Evolutionary conservation across 805 yeast genomes (phyloP), one percentile per base, ranked within the genome.

Genomic region (Metschnikowia hibisci): DNA sequence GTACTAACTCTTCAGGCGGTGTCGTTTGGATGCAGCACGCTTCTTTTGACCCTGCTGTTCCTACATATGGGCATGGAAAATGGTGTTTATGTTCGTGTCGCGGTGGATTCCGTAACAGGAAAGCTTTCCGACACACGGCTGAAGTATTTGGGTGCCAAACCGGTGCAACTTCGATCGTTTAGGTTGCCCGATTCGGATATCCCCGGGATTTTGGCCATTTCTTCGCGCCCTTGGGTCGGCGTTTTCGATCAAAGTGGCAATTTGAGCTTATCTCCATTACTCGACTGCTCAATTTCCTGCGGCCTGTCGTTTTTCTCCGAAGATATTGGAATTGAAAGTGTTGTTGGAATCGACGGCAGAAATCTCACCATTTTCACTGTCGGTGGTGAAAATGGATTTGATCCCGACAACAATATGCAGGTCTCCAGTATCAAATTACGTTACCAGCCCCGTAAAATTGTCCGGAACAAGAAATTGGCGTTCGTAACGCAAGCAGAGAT

Each of bases 1-100:
- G 58, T 76, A 0, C 52, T 86, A 5, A 71, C 85, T 1, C 69
- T 82, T 14, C 95, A 88, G 60, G 82, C 80, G 1, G 60, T 90
- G 16, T 73, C 82, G 31, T 76, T 88, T 3, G 60, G 53, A 33
- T 45, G 63, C 26, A 46, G 60, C 2, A 60, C 69, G 0, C 48
- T 67, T 8, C 49, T 62, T 20, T 50, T 68, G 51, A 33, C 27
- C 36, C 46, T 52, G 0, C 44, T 66, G 3, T 71, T 66, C 45
- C 72, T 86, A 9, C 95, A 89, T 61, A 75, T 88, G 39, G 97
- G 97, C 1, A 72, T 89, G 71, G 74, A 66, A n/a, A 87, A 81
- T 60, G 98, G 98, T 15, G 78, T 90, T 1, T 87, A 84, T 63
- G 81, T 82, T 2, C 67, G 82, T 13, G 76, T 87, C 0, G 63